A percentile compares a stretch with the other conserved stretches of the same genome.
Conservation (phyloP, 805 yeast species). For the Saturnispora mendoncae region DNA sequence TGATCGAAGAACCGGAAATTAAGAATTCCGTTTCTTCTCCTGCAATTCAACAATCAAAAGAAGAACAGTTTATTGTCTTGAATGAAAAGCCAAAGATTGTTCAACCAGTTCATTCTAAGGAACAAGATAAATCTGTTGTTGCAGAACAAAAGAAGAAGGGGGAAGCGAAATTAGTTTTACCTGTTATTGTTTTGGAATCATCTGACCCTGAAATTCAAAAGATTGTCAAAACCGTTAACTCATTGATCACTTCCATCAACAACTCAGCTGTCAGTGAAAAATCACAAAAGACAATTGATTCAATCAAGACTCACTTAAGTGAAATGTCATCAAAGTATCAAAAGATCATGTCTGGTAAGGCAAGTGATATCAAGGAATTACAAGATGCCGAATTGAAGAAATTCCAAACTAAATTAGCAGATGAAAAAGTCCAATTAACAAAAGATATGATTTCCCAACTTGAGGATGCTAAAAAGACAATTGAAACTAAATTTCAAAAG, state of each 20-base stretch:
- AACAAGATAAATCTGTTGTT: not conserved
- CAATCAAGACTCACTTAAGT: conserved; percentile 18
- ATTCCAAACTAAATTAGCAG: conserved; percentile 27
- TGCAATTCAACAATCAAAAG: not conserved
- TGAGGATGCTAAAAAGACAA: conserved; percentile 47
- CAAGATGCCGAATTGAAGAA: conserved; percentile 14
- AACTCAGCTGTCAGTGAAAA: conserved; percentile 17
- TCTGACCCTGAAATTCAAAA: conserved; percentile 29
- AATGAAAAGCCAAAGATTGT: not conserved
- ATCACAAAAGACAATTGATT: conserved; percentile 18
- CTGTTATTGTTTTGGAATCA: conserved; percentile 26
- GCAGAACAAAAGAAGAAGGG: not conserved
- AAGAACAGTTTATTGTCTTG: conserved; percentile 8
- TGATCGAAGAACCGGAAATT: conserved; percentile 27
- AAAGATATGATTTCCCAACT: conserved; percentile 52
- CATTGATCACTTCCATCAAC: conserved; percentile 27
- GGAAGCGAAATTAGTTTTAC: conserved; percentile 13
- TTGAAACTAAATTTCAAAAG: conserved; percentile 50
- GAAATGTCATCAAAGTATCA: conserved; percentile 20
- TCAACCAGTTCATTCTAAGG: not conserved
- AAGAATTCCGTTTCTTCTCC: conserved; percentile 34
- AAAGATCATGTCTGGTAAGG: conserved; percentile 23
- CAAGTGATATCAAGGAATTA: conserved; percentile 17
- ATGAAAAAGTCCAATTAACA: conserved; percentile 44
- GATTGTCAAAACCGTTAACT: conserved; percentile 30